phyloP scores from a whole-genome alignment of 306 rosid genomes.

The Casuarina equisetifolia region DNA sequence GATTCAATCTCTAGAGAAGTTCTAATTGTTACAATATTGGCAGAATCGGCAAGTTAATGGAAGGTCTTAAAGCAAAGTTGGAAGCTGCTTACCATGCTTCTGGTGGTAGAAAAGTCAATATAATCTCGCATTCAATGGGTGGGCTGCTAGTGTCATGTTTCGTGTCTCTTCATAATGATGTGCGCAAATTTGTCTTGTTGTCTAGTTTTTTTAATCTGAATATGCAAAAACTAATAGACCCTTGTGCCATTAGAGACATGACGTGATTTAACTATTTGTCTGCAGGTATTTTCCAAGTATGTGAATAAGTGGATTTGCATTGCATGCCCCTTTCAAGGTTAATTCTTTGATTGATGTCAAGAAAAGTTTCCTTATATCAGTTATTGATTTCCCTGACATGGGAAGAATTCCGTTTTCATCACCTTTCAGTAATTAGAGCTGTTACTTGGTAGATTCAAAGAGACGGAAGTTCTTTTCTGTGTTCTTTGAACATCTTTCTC shows the following conservation, averaged over 20 bases:
- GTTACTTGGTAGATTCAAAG: neutral
- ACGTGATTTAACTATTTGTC: constrained; percentile 35
- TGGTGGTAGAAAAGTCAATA: constrained; percentile 86
- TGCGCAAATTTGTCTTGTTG: constrained; percentile 39
- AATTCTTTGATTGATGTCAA: neutral
- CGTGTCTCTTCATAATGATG: constrained; percentile 73
- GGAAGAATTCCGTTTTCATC: neutral
- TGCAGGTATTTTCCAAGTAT: constrained; percentile 78
- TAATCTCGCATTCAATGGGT: constrained; percentile 94
- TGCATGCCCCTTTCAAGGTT: constrained; percentile 97
- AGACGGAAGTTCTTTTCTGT: neutral
- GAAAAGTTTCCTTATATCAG: neutral
- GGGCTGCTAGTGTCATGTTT: constrained; percentile 76
- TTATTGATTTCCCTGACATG: neutral
- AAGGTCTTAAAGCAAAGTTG: constrained; percentile 69
- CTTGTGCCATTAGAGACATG: constrained; percentile 3
- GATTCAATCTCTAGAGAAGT: neutral
- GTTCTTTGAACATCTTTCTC: neutral
- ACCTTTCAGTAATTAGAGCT: neutral
- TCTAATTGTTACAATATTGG: constrained; percentile 13
- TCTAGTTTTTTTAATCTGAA: constrained; percentile 27
- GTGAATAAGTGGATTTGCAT: constrained; percentile 87
- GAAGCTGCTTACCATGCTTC: constrained; percentile 82
- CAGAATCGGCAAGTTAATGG: constrained; percentile 76
- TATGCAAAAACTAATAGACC: constrained; percentile 18